Base-by-base conservation (phyloP, 2,329 filamentous ascomycete species). In the Zymoseptoria crescenta region DNA sequence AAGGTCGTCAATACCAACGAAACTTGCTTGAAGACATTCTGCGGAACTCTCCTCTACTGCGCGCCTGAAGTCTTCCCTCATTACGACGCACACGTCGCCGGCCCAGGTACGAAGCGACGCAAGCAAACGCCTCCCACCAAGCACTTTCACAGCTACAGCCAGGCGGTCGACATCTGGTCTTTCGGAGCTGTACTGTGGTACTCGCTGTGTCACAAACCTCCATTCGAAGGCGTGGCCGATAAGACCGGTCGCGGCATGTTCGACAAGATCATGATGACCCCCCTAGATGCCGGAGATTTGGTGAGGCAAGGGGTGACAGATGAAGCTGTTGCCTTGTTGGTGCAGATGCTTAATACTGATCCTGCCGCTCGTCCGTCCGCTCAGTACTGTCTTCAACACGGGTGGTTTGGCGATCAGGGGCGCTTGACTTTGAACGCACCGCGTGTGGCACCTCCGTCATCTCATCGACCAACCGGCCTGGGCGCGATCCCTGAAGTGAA, bases 161-260 rank as follows among this genome's bases (percentile, higher is more conserved):
- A 96, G 62, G 90, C 91, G 1, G 89, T 97, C 30, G 94, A 99
- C 71, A 89, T 96, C 62, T 99, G 94, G 93, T 97, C 94, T 0
- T 84, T 96, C 52, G 94, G 90, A 16, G 94, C 92, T 13, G 94
- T 99, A 1, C 76, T 97, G 5, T 99, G 91, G 76, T 94, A 89
- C 69, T 80, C 90, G 6, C 78, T 99, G n/a, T 91, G 87, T 4
- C 85, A 84, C 9, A 81, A 81, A 29, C 88, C 93, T 28, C 93
- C 94, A 0, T 97, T 90, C 72, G 87, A 87, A 28, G 91, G 89
- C 16, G 84, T 86, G 63, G 85, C 83, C 28, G 89, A 91, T 65
- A 85, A 87, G 55, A 87, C 85, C 63, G 89, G 93, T 62, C 85
- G 86, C 3, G 87, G 89, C 66, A 86, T 97, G 74, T 82, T 96